Evolutionary conservation across 768 basidiomycete genomes (phyloP).

Genomic region (Cystoderma amianthinum): DNA sequence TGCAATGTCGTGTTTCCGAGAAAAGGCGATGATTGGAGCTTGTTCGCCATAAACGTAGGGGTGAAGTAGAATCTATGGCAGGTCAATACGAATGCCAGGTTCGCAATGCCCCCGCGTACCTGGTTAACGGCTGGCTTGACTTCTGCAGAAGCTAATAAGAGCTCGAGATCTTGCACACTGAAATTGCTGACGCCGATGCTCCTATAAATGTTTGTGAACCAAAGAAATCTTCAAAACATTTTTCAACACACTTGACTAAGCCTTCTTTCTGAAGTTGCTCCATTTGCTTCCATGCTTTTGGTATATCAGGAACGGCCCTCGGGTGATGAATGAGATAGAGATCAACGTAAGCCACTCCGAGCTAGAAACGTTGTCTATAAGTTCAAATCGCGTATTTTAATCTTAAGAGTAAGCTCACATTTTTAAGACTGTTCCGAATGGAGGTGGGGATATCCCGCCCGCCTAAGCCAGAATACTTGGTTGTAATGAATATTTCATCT

Average conservation of each 20-base stretch:
- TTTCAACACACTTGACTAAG: constrained; percentile 38
- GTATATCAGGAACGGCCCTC: constrained; percentile 47
- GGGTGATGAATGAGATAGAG: constrained; percentile 67
- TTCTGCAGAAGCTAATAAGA: constrained; percentile 51
- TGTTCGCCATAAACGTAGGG: constrained; percentile 57
- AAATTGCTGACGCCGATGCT: constrained; percentile 75
- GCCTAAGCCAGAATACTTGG: constrained; percentile 50
- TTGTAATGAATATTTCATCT: constrained; percentile 57
- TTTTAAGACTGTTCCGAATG: constrained; percentile 47
- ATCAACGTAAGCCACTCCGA: constrained; percentile 61
- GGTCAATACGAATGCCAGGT: no score
- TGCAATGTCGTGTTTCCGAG: constrained; percentile 45
- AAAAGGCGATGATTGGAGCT: constrained; percentile 45
- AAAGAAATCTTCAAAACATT: neutral
- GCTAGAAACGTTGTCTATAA: constrained; percentile 22
- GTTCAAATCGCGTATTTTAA: neutral
- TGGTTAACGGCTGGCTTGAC: constrained; percentile 65
- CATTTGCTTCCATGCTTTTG: constrained; percentile 57
- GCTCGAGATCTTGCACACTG: constrained; percentile 42
- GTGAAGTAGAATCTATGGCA: constrained; percentile 48
- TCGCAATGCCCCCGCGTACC: no score
- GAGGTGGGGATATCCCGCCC: constrained; percentile 48
- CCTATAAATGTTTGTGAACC: constrained; percentile 35
- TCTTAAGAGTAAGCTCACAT: constrained; percentile 31
- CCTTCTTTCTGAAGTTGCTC: constrained; percentile 52